Percentiles rank a stretch among this genome's conserved stretches.
Conservation (phyloP, 352 stramenopile genomes). For the Saprolegnia parasitica region DNA sequence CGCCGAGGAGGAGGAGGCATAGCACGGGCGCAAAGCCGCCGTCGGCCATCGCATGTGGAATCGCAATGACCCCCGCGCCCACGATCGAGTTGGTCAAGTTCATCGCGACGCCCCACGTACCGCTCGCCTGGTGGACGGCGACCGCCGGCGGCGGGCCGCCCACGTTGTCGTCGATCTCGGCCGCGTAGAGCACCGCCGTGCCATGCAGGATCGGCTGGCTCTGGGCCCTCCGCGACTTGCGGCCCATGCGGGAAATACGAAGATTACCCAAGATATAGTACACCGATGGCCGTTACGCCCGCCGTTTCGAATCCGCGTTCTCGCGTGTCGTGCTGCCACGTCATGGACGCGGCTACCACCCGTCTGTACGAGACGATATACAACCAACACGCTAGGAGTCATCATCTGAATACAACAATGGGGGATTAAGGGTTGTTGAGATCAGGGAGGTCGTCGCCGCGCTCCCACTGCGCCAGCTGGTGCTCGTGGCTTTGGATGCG, state of each 20-base stretch:
- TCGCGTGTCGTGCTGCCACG: slow-evolving; percentile 3
- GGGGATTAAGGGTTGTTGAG: not conserved
- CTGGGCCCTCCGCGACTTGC: slow-evolving; percentile 7
- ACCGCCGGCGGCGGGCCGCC: not conserved
- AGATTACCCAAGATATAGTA: slow-evolving; percentile 10
- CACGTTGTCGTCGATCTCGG: slow-evolving; percentile 1
- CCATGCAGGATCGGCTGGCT: not conserved
- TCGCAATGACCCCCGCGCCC: slow-evolving; percentile 62
- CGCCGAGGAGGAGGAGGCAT: slow-evolving; percentile 46
- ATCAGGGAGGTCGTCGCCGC: not conserved
- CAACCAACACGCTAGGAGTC: not conserved
- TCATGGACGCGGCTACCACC: not conserved
- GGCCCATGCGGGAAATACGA: not conserved
- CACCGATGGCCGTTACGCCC: not conserved
- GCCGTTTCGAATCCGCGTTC: not conserved
- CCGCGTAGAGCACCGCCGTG: not conserved
- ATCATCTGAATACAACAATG: not conserved
- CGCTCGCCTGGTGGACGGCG: not conserved
- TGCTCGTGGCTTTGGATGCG: slow-evolving; percentile 26
- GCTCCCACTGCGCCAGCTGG: slow-evolving; percentile 19
- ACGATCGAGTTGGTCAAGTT: slow-evolving; percentile 72
- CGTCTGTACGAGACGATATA: not conserved
- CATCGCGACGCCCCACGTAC: slow-evolving; percentile 35
- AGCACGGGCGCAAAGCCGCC: slow-evolving; percentile 47
- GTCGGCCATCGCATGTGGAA: slow-evolving; percentile 66